phyloP scores from a whole-genome alignment of 2,329 filamentous ascomycete species.

The Microcyclospora tardicrescens region DNA sequence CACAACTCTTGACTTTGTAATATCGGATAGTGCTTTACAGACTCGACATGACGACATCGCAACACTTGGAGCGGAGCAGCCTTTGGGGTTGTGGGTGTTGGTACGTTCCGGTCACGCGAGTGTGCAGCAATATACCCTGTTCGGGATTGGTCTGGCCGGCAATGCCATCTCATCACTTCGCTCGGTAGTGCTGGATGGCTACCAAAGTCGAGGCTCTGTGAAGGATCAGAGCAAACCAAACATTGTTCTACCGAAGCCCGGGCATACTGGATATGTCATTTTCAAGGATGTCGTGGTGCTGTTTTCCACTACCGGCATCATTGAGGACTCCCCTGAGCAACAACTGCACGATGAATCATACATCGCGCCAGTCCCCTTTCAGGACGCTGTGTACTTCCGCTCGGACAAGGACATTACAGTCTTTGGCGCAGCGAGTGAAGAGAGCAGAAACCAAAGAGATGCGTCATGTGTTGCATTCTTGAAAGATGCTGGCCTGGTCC shows the following conservation, averaged over 20 bases:
- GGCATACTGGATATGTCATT: conserved; percentile 67
- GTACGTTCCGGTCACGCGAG: conserved; percentile 17
- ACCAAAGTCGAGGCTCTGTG: conserved; percentile 27
- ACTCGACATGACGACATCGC: conserved; percentile 12
- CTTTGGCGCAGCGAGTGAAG: conserved; percentile 38
- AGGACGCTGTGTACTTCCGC: conserved; percentile 75
- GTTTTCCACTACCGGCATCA: conserved; percentile 54
- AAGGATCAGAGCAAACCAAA: conserved; percentile 35
- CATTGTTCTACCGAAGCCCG: conserved; percentile 65
- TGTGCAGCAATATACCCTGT: conserved; percentile 53
- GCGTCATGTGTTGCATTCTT: conserved; percentile 40
- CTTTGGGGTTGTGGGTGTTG: conserved; percentile 19
- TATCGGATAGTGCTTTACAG: conserved; percentile 33
- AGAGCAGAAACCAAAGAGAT: conserved; percentile 18
- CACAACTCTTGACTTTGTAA: conserved; percentile 61
- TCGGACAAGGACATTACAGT: conserved; percentile 36
- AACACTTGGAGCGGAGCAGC: conserved; percentile 10
- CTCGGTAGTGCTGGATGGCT: conserved; percentile 36
- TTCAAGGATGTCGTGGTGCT: conserved; percentile 69
- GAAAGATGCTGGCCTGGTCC: conserved; percentile 44
- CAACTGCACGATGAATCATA: conserved; percentile 60
- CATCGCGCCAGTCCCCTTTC: conserved; percentile 54
- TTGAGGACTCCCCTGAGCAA: conserved; percentile 53
- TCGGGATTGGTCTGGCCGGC: conserved; percentile 54
- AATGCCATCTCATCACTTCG: conserved; percentile 43